phyloP scores from a whole-genome alignment of 2,329 filamentous ascomycete genomes.

The Alternaria alternata region DNA sequence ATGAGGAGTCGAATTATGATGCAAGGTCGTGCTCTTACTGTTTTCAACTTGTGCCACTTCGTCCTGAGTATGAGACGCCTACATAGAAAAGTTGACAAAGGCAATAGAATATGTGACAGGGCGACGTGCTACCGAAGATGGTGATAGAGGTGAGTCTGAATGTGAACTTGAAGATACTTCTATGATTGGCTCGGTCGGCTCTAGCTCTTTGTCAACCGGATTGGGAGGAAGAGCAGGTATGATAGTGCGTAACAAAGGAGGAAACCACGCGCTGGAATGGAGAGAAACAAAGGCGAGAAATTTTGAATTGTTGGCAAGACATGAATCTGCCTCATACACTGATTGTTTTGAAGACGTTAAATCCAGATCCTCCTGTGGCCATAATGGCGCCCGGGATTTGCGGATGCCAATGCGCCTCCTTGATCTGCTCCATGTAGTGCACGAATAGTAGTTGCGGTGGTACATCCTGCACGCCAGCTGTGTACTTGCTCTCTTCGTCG shows the following conservation, averaged over 20 bases:
- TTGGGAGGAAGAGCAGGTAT: conserved; percentile 3
- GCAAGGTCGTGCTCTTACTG: too few relatives aligned
- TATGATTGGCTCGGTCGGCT: background rate
- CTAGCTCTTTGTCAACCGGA: conserved; percentile 22
- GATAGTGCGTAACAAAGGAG: conserved; percentile 23
- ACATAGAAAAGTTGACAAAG: background rate
- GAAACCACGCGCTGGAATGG: conserved; percentile 5
- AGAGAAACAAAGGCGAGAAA: background rate
- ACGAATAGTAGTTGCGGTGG: conserved; percentile 95
- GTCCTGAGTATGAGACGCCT: background rate
- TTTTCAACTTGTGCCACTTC: background rate
- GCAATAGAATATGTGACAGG: background rate
- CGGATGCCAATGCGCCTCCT: conserved; percentile 97
- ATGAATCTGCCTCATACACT: conserved; percentile 41
- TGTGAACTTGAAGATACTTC: background rate
- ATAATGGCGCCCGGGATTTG: conserved; percentile 92
- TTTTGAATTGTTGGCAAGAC: background rate
- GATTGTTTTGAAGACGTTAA: conserved; percentile 63
- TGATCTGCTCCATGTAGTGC: conserved; percentile 93
- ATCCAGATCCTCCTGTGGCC: conserved; percentile 86
- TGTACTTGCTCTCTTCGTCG: conserved; percentile 94
- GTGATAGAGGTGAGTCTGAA: background rate
- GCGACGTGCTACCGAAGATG: background rate
- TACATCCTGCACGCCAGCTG: conserved; percentile 85
- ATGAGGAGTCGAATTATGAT: too few relatives aligned